A percentile compares a stretch with the other conserved stretches of the same genome.
These are phyloP conservation scores for Actinomucor elegans DNA, from an alignment of 371 early-diverging fungal species.

Conservation along the genomic window DNA sequence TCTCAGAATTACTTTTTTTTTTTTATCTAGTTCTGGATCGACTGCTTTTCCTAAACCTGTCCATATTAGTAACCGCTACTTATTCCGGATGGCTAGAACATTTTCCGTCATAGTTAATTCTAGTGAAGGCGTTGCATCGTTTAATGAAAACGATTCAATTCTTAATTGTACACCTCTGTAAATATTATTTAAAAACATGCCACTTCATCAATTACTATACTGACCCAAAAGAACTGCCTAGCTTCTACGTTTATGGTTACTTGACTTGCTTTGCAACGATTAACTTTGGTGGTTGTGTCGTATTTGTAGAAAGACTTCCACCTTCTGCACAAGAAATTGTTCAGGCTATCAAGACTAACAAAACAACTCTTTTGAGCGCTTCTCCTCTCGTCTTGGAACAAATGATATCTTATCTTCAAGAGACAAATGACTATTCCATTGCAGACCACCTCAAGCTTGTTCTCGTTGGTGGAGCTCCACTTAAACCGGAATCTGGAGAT, in stretches of 20 bases:
- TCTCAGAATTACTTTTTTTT: neutral
- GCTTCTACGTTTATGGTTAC: conserved; percentile 21
- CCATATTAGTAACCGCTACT: conserved; percentile 16
- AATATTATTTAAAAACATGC: neutral
- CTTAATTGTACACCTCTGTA: conserved; percentile 16
- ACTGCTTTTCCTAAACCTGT: conserved; percentile 23
- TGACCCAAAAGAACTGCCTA: too few relatives aligned
- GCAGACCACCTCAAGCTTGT: conserved; percentile 34
- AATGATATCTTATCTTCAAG: conserved; percentile 11
- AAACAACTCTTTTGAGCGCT: conserved; percentile 2
- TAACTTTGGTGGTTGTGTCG: conserved; percentile 10
- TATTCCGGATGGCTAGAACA: neutral
- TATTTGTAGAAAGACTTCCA: conserved; percentile 14
- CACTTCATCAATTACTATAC: too few relatives aligned
- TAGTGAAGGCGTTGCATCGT: neutral
- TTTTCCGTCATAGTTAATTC: neutral
- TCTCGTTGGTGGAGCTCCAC: conserved; percentile 82
- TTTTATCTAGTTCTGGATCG: conserved; percentile 14
- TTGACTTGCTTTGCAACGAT: neutral
- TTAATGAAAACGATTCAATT: conserved; percentile 1
- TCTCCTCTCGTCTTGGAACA: conserved; percentile 17
- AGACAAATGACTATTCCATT: conserved; percentile 7
- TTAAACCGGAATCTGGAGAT: conserved; percentile 27
- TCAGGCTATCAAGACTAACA: conserved; percentile 3
- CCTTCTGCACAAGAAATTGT: conserved; percentile 9